Conservation (phyloP, 108 stramenopile species). For the Thalassiosira profunda region DNA sequence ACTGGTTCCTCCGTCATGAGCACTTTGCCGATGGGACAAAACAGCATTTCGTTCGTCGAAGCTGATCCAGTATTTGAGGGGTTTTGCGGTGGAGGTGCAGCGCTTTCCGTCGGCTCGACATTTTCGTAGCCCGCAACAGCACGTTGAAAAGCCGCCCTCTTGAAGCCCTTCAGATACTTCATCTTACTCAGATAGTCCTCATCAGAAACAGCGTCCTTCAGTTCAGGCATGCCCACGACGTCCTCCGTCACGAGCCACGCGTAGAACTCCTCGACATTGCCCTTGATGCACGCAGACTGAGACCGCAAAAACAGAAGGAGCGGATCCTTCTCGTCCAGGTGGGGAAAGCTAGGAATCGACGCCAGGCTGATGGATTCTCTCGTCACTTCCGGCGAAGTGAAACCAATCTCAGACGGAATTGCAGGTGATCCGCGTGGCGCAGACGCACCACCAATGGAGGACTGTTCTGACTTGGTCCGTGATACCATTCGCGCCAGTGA, state of each 20-base stretch:
- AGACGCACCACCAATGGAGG: too few species aligned
- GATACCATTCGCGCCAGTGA: too few species aligned
- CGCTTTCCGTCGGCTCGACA: too few species aligned
- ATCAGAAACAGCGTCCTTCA: slow-evolving; percentile 48
- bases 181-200: slow-evolving; percentile 49
- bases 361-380: slow-evolving; percentile 21
- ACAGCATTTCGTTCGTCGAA: slow-evolving; percentile 6
- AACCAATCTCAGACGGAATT: slow-evolving; percentile 40
- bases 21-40: slow-evolving; percentile 70
- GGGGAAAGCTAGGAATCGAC: slow-evolving; percentile 11
- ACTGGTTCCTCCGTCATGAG: slow-evolving; percentile 78
- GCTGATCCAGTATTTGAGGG: neutral
- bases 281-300: slow-evolving; percentile 46
- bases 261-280: slow-evolving; percentile 39
- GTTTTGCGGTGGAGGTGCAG: neutral
- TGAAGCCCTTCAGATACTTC: slow-evolving; percentile 47
- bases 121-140: slow-evolving; percentile 37
- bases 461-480: too few species aligned
- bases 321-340: slow-evolving; percentile 32
- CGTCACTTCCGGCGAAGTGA: neutral
- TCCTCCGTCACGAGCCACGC: slow-evolving; percentile 46
- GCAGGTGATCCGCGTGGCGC: too few species aligned
- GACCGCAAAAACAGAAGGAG: slow-evolving; percentile 32
- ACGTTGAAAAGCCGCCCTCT: slow-evolving; percentile 44
- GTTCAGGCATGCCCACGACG: slow-evolving; percentile 33